A percentile compares a stretch with the other conserved stretches of the same genome.
These are phyloP conservation scores for Pythium brachiatum DNA, from an alignment of 352 stramenopile genomes.

Conservation along the genomic window DNA sequence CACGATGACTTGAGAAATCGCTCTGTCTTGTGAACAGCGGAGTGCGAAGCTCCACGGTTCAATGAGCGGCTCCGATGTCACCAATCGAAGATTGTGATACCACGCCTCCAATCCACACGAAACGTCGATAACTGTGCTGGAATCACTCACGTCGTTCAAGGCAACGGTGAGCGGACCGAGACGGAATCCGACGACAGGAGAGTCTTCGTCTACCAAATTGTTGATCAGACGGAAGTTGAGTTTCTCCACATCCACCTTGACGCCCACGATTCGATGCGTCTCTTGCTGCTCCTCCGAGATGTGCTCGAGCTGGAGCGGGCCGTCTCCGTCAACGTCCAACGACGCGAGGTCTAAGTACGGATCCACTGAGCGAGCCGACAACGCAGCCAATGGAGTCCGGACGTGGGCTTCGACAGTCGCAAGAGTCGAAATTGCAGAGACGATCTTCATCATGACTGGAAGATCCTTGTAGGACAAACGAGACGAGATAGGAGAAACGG, in stretches of 20 bases:
- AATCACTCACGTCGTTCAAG: conserved; percentile 29
- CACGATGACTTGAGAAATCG: not conserved
- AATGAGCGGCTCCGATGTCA: conserved; percentile 76
- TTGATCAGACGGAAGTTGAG: conserved; percentile 77
- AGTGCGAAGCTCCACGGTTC: conserved; percentile 73
- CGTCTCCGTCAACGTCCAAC: conserved; percentile 13
- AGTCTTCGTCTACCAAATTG: conserved; percentile 80
- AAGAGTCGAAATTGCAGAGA: conserved; percentile 5
- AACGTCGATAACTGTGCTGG: conserved; percentile 30
- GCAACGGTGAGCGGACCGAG: conserved; percentile 38
- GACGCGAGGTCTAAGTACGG: conserved; percentile 23
- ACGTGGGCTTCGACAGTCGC: conserved; percentile 15
- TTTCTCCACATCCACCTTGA: conserved; percentile 30
- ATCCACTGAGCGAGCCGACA: conserved; percentile 16
- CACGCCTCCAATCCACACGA: conserved; percentile 61
- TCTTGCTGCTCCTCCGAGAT: not conserved
- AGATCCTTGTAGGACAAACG: conserved; percentile 71
- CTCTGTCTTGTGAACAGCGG: conserved; percentile 33
- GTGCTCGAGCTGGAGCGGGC: not conserved
- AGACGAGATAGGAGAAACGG: conserved; percentile 54
- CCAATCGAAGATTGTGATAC: conserved; percentile 84
- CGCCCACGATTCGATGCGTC: conserved; percentile 1
- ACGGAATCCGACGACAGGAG: conserved; percentile 66
- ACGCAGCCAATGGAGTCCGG: conserved; percentile 8
- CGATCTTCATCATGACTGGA: conserved; percentile 61